A percentile compares a stretch with the other conserved stretches of the same genome.
Evolutionary conservation across 148 eudicot genomes (phyloP).

Genomic region (Camellia japonica): DNA sequence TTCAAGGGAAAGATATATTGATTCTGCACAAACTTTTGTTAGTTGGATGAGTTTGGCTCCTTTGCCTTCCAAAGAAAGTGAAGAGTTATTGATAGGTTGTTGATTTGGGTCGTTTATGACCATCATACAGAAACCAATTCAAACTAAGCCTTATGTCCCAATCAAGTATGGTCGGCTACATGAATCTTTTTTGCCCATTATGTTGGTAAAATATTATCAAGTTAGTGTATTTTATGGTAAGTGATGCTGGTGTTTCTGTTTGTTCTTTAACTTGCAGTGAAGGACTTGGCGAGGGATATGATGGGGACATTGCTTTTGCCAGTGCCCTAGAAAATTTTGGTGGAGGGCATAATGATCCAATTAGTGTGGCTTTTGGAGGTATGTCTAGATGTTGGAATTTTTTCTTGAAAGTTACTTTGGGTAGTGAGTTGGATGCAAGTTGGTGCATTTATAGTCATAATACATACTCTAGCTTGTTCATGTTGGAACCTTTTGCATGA

Average conservation of each 20-base stretch:
- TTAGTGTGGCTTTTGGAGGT: conserved; percentile 99
- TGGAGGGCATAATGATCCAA: conserved; percentile 98
- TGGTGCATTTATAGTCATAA: neutral
- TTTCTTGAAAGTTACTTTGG: neutral
- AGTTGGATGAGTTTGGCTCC: neutral
- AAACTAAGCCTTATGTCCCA: too few relatives aligned
- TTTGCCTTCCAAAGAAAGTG: conserved; percentile 1
- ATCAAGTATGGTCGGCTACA: too few relatives aligned
- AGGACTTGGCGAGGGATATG: conserved; percentile 99
- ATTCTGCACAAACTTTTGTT: neutral
- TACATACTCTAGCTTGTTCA: neutral
- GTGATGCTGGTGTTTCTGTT: conserved; percentile 3
- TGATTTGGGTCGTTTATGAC: neutral
- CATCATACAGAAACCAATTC: neutral
- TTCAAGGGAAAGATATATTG: neutral
- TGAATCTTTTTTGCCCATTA: too few relatives aligned
- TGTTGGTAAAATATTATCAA: neutral
- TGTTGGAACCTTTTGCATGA: neutral
- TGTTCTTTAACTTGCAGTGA: conserved; percentile 49
- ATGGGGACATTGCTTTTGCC: conserved; percentile 98
- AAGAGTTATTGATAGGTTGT: neutral
- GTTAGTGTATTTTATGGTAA: neutral
- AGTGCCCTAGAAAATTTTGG: conserved; percentile 94
- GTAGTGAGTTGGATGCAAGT: neutral
- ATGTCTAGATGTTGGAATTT: conserved; percentile 13